phyloP scores from a whole-genome alignment of 345 rosid species.

The Microthlaspi erraticum region DNA sequence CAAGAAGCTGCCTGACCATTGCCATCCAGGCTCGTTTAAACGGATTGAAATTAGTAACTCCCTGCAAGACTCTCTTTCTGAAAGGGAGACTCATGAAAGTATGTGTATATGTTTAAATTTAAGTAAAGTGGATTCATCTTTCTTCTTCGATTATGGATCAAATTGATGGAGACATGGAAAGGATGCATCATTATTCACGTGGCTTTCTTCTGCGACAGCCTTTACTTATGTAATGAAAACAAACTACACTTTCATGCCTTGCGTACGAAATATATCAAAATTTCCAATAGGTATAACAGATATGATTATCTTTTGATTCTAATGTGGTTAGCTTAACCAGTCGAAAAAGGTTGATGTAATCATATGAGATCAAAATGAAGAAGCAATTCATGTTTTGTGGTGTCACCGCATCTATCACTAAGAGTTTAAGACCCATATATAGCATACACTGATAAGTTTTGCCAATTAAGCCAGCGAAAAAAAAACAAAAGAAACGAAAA shows the following conservation, averaged over 20 bases:
- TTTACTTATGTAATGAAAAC: constrained; percentile 17
- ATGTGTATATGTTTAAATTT: neutral
- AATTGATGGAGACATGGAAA: constrained; percentile 3
- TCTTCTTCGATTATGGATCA: constrained; percentile 26
- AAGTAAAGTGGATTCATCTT: constrained; percentile 9
- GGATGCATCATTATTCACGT: constrained; percentile 21
- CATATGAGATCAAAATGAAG: neutral
- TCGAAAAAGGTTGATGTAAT: neutral
- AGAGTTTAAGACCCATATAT: neutral
- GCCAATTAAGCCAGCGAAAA: neutral
- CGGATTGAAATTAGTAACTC: constrained; percentile 75
- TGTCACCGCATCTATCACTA: neutral
- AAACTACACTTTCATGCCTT: constrained; percentile 12
- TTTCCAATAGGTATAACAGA: neutral
- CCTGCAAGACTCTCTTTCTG: constrained; percentile 31
- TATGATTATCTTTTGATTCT: neutral
- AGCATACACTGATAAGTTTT: neutral
- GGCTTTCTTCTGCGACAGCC: constrained; percentile 9
- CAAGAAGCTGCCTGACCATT: constrained; percentile 97
- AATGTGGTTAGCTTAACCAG: neutral
- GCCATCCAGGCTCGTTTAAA: constrained; percentile 94
- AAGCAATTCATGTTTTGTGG: constrained; percentile 5
- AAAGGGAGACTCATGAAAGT: constrained; percentile 21
- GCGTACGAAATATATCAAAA: neutral
- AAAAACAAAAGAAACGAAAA: neutral